A percentile compares a stretch with the other conserved stretches of the same genome.
Evolutionary conservation across 1,139 yeast species (phyloP).

Genomic region (Pichia sp.): DNA sequence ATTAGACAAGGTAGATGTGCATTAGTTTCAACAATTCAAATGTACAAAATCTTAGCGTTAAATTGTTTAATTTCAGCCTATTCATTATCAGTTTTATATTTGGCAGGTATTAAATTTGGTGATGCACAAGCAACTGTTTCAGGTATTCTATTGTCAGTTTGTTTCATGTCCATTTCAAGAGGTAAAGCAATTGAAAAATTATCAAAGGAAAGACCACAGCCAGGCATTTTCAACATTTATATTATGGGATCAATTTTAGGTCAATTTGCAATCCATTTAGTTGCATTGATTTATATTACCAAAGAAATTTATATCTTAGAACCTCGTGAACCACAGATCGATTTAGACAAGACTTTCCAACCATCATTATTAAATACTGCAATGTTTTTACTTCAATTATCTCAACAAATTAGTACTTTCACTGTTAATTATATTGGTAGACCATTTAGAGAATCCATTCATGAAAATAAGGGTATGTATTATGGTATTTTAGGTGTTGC

Average conservation of each 20-base stretch:
- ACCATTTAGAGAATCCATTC: slow-evolving; percentile 90
- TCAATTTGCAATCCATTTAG: slow-evolving; percentile 90
- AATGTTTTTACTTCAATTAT: slow-evolving; percentile 86
- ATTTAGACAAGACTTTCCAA: slow-evolving; percentile 78
- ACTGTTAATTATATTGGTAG: slow-evolving; percentile 97
- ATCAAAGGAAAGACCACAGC: slow-evolving; percentile 94
- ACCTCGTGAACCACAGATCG: slow-evolving; percentile 85
- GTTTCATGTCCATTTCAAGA: slow-evolving; percentile 92
- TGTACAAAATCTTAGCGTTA: slow-evolving; percentile 96
- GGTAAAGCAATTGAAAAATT: slow-evolving; percentile 87
- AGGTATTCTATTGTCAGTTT: slow-evolving; percentile 84
- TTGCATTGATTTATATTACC: slow-evolving; percentile 76
- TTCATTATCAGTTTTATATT: slow-evolving; percentile 84
- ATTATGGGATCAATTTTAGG: slow-evolving; percentile 97
- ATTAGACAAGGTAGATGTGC: slow-evolving; percentile 99
- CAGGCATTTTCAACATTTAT: slow-evolving; percentile 89
- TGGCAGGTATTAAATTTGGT: slow-evolving; percentile 98
- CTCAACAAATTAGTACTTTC: slow-evolving; percentile 96
- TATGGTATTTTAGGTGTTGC: slow-evolving; percentile 92
- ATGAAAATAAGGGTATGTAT: slow-evolving; percentile 93
- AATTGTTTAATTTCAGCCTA: slow-evolving; percentile 97
- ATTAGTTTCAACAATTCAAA: slow-evolving; percentile 92
- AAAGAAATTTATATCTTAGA: slow-evolving; percentile 77
- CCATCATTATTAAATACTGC: slow-evolving; percentile 96
- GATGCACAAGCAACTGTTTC: slow-evolving; percentile 95